Percentiles rank a stretch among this genome's conserved stretches.
Conservation (phyloP, 305 asterid species). For the Petunia hybrid region DNA sequence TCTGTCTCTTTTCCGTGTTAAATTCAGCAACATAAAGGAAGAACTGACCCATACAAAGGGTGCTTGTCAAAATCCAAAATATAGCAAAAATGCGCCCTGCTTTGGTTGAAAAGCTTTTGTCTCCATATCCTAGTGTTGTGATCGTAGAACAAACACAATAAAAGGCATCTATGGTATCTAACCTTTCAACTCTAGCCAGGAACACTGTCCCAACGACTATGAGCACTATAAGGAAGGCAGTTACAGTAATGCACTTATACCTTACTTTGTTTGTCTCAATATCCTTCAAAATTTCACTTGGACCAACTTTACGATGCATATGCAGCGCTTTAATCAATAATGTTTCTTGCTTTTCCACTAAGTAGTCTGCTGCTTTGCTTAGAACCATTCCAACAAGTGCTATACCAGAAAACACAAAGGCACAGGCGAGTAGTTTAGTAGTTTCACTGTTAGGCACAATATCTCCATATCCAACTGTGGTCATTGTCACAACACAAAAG, state of each 20-base stretch:
- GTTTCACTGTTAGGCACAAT: constrained; percentile 72
- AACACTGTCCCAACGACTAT: constrained; percentile 59
- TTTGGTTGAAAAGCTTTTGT: constrained; percentile 81
- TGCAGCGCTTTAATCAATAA: constrained; percentile 71
- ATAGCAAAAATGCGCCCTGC: constrained; percentile 90
- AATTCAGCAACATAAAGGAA: constrained; percentile 73
- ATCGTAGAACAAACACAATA: constrained; percentile 85
- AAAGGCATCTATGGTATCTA: constrained; percentile 69
- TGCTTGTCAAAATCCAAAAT: constrained; percentile 82
- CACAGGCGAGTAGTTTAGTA: constrained; percentile 84
- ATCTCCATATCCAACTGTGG: constrained; percentile 96
- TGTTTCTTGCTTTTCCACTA: constrained; percentile 79
- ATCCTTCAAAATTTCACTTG: constrained; percentile 58
- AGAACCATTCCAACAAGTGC: constrained; percentile 64
- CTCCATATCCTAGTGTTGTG: constrained; percentile 96
- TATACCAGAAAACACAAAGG: constrained; percentile 90
- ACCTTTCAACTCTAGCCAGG: constrained; percentile 60
- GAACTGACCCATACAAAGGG: constrained; percentile 78
- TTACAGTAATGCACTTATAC: constrained; percentile 56
- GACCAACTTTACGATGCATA: constrained; percentile 46
- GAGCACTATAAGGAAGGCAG: constrained; percentile 54
- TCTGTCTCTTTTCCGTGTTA: constrained; percentile 74
- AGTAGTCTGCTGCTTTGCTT: constrained; percentile 86
- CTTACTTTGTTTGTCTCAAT: constrained; percentile 61
- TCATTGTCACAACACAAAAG: constrained; percentile 96